Percentiles rank a stretch among this genome's conserved stretches.
These are phyloP conservation scores for Fraxinus paxiana DNA, from an alignment of 305 asterid genomes.

Conservation along the genomic window DNA sequence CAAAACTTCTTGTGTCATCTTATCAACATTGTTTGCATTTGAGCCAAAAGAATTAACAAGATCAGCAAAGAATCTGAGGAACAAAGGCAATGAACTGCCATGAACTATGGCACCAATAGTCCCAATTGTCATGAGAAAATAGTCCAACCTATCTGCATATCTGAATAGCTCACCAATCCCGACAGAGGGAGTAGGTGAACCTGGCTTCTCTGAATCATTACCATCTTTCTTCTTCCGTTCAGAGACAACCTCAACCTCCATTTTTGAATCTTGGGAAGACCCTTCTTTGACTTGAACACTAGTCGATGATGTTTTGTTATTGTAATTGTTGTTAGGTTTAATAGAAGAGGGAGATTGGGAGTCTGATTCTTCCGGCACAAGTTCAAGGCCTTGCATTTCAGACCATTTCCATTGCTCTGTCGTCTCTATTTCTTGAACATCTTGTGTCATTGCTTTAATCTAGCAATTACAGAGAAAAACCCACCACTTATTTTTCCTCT, in stretches of 20 bases:
- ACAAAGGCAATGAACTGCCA: constrained; percentile 88
- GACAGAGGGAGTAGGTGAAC: constrained; percentile 42
- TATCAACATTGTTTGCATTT: constrained; percentile 81
- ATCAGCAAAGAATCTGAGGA: constrained; percentile 97
- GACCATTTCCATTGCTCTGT: constrained; percentile 81
- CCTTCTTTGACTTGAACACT: not conserved
- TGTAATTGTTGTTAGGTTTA: constrained; percentile 35
- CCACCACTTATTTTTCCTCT: constrained; percentile 22
- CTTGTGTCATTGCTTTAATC: constrained; percentile 36
- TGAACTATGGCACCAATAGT: constrained; percentile 89
- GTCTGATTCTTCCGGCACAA: constrained; percentile 48
- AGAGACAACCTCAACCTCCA: constrained; percentile 43
- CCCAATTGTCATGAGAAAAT: constrained; percentile 70
- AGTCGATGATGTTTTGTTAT: constrained; percentile 13
- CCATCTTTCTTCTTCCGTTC: constrained; percentile 40
- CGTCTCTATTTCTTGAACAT: constrained; percentile 53
- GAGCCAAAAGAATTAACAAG: constrained; percentile 95
- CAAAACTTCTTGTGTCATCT: constrained; percentile 91
- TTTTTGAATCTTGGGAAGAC: constrained; percentile 15
- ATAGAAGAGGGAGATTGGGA: constrained; percentile 29
- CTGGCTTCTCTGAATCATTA: constrained; percentile 47
- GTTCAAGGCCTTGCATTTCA: constrained; percentile 77
- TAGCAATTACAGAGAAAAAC: constrained; percentile 25
- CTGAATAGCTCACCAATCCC: constrained; percentile 72
- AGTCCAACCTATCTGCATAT: constrained; percentile 85